Evolutionary conservation across 495 filamentous ascomycete genomes (phyloP).

Genomic region (Penicillium maclennaniae): DNA sequence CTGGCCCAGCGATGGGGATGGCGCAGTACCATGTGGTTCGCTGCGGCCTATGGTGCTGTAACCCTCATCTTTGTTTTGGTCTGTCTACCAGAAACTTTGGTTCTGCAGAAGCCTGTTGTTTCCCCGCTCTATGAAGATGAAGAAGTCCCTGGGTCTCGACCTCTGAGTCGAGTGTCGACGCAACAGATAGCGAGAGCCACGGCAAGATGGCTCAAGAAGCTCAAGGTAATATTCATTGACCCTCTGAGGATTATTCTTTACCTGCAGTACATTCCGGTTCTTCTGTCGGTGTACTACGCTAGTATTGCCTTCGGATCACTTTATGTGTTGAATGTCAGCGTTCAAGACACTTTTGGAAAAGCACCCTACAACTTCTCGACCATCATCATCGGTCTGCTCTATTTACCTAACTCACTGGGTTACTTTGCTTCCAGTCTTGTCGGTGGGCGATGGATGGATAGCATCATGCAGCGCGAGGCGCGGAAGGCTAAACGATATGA

Average conservation of each 20-base stretch:
- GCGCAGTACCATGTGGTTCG: slow-evolving; percentile 86
- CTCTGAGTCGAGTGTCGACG: slow-evolving; percentile 58
- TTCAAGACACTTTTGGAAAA: slow-evolving; percentile 69
- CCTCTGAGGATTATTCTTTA: slow-evolving; percentile 76
- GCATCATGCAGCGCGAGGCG: slow-evolving; percentile 83
- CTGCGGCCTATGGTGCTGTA: slow-evolving; percentile 69
- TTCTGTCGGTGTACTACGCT: slow-evolving; percentile 77
- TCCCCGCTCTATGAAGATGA: slow-evolving; percentile 18
- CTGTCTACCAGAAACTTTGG: slow-evolving; percentile 67
- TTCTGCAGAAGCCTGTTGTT: slow-evolving; percentile 18
- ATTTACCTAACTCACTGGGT: slow-evolving; percentile 76
- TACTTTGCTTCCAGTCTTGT: slow-evolving; percentile 69
- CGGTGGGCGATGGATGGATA: slow-evolving; percentile 84
- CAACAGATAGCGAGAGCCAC: slow-evolving; percentile 57
- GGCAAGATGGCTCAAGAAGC: slow-evolving; percentile 44
- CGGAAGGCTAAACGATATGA: slow-evolving; percentile 67
- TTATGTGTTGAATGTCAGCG: slow-evolving; percentile 82
- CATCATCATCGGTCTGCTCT: slow-evolving; percentile 72
- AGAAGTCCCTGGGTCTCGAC: slow-evolving; percentile 19
- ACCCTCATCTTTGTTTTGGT: slow-evolving; percentile 60
- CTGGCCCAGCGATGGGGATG: slow-evolving; percentile 70
- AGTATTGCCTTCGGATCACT: slow-evolving; percentile 77
- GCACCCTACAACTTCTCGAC: slow-evolving; percentile 72
- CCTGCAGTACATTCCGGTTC: slow-evolving; percentile 75
- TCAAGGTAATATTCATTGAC: slow-evolving; percentile 71